phyloP scores from a whole-genome alignment of 176 grass and related monocot species.

The bread wheat (Triticum aestivum) region IWGSC_CS_RefSeq_v2.1 NC_057812.1:576368414-576368913 shows the following conservation, averaged over 20 bases:
- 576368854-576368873: conserved; percentile 42
- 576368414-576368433: background rate
- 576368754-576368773: conserved; percentile 67
- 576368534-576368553: conserved; percentile 14
- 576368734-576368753: conserved; percentile 64
- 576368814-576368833: conserved; percentile 86
- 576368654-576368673: background rate
- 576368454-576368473: conserved; percentile 3
- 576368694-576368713: conserved; percentile 17
- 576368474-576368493: background rate
- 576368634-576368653: conserved; percentile 20
- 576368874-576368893: conserved; percentile 56
- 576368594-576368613: conserved; percentile 56
- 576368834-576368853: conserved; percentile 46
- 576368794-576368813: conserved; percentile 59
- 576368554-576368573: conserved; percentile 33
- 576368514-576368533: background rate
- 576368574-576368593: conserved; percentile 64
- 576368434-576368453: conserved; percentile 3
- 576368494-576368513: background rate
- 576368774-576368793: conserved; percentile 70
- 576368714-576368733: conserved; percentile 26
- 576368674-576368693: conserved; percentile 10
- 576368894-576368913: conserved; percentile 49
- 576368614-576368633: conserved; percentile 54